Conservation (phyloP, 73 alveolate genomes). For the Uronychia binucleata region DNA sequence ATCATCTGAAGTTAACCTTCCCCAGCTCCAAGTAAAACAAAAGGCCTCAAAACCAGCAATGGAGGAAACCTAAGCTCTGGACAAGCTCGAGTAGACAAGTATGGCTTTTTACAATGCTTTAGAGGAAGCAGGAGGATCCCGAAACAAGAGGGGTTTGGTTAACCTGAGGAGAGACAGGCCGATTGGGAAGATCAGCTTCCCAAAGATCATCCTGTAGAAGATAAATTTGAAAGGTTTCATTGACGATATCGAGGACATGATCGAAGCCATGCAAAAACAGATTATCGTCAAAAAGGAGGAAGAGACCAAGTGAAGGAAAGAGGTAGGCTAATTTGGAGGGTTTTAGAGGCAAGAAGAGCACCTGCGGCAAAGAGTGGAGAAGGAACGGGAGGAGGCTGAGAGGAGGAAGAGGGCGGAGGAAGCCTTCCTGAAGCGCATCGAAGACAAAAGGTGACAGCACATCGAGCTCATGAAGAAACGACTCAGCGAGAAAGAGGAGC, state of each 20-base stretch:
- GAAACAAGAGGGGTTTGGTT: neutral
- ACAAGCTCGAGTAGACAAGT: no score
- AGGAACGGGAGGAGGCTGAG: neutral
- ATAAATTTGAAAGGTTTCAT: neutral
- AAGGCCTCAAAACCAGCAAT: neutral
- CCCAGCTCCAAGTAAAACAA: neutral
- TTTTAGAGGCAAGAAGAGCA: neutral
- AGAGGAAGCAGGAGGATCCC: neutral
- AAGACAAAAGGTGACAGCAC: neutral
- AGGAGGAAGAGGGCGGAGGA: conserved; percentile 1
- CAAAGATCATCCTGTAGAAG: neutral
- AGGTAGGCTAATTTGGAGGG: neutral
- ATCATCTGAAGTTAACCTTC: neutral
- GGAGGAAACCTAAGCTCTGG: no score
- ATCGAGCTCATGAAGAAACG: neutral
- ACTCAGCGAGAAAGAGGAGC: neutral
- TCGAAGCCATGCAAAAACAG: neutral
- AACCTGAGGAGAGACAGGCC: neutral
- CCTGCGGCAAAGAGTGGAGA: neutral
- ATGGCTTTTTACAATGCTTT: no score
- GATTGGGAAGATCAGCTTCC: neutral
- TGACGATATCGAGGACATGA: neutral
- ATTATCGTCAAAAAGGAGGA: neutral
- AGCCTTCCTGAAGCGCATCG: neutral
- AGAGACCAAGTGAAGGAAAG: neutral